Evolutionary conservation across 768 basidiomycete species (phyloP), one percentile per base, ranked within the genome.

Genomic region (Phaeolepiota aurea): DNA sequence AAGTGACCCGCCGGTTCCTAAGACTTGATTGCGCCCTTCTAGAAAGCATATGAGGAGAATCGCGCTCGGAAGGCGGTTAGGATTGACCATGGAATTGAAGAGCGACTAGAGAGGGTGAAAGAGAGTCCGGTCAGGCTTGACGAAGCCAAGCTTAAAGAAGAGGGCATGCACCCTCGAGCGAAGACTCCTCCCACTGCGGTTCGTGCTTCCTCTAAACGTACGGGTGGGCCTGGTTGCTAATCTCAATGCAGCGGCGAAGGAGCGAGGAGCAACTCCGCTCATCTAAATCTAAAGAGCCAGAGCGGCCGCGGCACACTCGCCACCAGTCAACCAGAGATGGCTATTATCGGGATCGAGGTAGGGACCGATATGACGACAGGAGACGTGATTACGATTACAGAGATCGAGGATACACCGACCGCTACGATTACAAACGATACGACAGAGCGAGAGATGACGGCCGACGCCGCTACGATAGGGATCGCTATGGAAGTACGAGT

Each of bases 321-420:
- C 18, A 35, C 16, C 18, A 35, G 12, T 35, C 33, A 9, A 15
- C 7, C 12, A 7, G 16, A 16, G 7, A 5, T 19, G 33, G 34
- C n/a, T 20, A 33, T 20, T 34, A 53, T 16, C 32, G 45, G 32
- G 54, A 52, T 14, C 7, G 38, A 15, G 45, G 45, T 12, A 35
- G 41, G 4, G 49, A 53, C n/a, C 43, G 46, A 14, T 48, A 53
- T 9, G 37, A 48, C 16, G 47, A 50, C 38, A 45, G 44, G 21
- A 41, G 53, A 33, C 48, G 48, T 39, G 49, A 51, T 40, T 47
- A 41, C 12, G 49, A 51, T 40, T 47, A 41, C 12, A 36, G 44
- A 23, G 53, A 47, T 15, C 39, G 41, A 15, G 40, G 40, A 31
- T 38, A n/a, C 20, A 44, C 30, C 33, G 32, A 42, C 2, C 32